A percentile compares a stretch with the other conserved stretches of the same genome.
phyloP scores from a whole-genome alignment of 805 yeast genomes.

The Ogataea salicorniae region DNA sequence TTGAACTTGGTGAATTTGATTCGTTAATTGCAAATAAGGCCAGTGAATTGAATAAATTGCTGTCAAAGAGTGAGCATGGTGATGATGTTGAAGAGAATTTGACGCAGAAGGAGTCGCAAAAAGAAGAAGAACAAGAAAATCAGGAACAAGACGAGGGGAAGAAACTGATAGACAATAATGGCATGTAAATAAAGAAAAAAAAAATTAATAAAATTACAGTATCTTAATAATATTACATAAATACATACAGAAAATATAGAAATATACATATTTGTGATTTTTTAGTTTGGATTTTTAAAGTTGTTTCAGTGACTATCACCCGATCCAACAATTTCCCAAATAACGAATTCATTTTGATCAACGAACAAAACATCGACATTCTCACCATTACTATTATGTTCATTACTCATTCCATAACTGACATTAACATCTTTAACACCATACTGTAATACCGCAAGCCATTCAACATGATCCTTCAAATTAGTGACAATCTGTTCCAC shows the following conservation, averaged over 20 bases:
- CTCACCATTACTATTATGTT: conserved; percentile 29
- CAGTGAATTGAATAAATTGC: conserved; percentile 41
- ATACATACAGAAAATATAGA: not conserved
- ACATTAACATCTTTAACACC: conserved; percentile 28
- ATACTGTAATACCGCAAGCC: conserved; percentile 23
- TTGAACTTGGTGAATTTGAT: conserved; percentile 61
- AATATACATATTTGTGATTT: not conserved
- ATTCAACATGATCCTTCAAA: conserved; percentile 1
- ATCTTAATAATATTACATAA: not conserved
- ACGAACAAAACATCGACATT: conserved; percentile 22
- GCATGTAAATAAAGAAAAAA: not conserved
- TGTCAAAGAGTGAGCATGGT: conserved; percentile 28
- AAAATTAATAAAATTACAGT: not conserved
- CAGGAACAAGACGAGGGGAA: not conserved
- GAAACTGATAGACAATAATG: not conserved
- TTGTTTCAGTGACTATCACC: conserved; percentile 21
- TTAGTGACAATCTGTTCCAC: no score
- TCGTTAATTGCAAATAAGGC: conserved; percentile 42
- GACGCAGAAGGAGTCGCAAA: conserved; percentile 5
- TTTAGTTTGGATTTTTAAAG: not conserved
- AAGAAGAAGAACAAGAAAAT: conserved; percentile 1
- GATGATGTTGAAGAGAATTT: conserved; percentile 23
- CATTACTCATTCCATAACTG: conserved; percentile 21
- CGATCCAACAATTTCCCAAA: conserved; percentile 29
- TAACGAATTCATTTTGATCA: conserved; percentile 12